These are phyloP conservation scores for Saccharomycopsis amapae DNA, from an alignment of 805 yeast genomes.

Conservation along the genomic window DNA sequence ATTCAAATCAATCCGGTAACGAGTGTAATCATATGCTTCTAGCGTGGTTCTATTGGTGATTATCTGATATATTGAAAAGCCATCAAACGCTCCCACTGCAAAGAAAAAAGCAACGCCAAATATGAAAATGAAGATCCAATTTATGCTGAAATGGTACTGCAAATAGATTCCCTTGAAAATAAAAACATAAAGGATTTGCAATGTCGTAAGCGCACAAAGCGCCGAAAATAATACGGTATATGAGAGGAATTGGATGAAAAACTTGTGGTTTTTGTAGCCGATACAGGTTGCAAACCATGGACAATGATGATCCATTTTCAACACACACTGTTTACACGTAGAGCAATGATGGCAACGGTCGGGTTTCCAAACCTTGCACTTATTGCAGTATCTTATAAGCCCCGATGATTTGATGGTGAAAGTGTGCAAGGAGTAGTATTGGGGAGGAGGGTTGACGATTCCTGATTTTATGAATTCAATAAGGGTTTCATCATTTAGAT, in stretches of 20 bases:
- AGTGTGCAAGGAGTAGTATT: slow-evolving; percentile 29
- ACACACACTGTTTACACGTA: slow-evolving; percentile 62
- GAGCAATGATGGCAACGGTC: slow-evolving; percentile 84
- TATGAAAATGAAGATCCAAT: slow-evolving; percentile 53
- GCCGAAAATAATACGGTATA: slow-evolving; percentile 45
- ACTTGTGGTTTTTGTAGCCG: slow-evolving; percentile 75
- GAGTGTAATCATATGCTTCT: slow-evolving; percentile 56
- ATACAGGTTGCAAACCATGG: slow-evolving; percentile 93
- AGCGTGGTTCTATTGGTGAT: slow-evolving; percentile 69
- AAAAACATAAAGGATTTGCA: slow-evolving; percentile 41
- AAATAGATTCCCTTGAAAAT: slow-evolving; percentile 36
- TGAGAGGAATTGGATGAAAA: slow-evolving; percentile 64
- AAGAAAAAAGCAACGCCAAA: slow-evolving; percentile 45
- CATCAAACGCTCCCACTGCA: slow-evolving; percentile 50
- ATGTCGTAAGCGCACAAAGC: slow-evolving; percentile 35
- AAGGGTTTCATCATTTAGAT: slow-evolving; percentile 14
- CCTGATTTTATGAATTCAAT: slow-evolving; percentile 9
- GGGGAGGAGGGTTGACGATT: slow-evolving; percentile 24
- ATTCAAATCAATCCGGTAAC: slow-evolving; percentile 37
- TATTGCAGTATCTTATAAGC: slow-evolving; percentile 48
- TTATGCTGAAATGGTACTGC: slow-evolving; percentile 43
- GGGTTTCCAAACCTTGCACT: slow-evolving; percentile 70
- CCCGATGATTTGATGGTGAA: slow-evolving; percentile 34
- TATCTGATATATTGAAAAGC: slow-evolving; percentile 53
- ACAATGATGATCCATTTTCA: slow-evolving; percentile 89